Evolutionary conservation across 1,284 basidiomycete species (phyloP).

Genomic region (Leccinum colubrinum): DNA sequence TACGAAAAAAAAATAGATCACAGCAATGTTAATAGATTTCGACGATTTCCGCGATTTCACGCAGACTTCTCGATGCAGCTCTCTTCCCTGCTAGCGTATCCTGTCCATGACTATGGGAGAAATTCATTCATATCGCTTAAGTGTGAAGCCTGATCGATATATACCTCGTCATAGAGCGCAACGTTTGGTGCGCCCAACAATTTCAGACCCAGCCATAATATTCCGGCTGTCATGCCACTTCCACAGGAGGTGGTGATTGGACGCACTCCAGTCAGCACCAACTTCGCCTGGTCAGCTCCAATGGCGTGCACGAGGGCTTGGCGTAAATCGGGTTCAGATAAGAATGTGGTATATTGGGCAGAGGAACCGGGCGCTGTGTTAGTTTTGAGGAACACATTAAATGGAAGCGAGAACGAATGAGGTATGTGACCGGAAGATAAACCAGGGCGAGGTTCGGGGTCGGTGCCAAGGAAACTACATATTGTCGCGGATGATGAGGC

Average conservation of each 20-base stretch:
- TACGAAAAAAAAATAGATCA: conserved; percentile 8
- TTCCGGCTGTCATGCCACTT: conserved; percentile 95
- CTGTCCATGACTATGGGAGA: conserved; percentile 72
- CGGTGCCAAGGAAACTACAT: conserved; percentile 71
- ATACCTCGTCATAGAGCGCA: conserved; percentile 83
- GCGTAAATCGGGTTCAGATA: conserved; percentile 54
- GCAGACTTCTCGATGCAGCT: conserved; percentile 58
- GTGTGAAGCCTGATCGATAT: conserved; percentile 24
- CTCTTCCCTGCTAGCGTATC: conserved; percentile 67
- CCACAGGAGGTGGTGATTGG: conserved; percentile 77
- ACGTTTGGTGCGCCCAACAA: conserved; percentile 58
- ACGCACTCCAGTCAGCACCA: conserved; percentile 57
- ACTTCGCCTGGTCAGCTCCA: conserved; percentile 51
- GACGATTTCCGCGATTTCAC: conserved; percentile 9
- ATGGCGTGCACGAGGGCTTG: conserved; percentile 60
- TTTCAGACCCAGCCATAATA: conserved; percentile 88
- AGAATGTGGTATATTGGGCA: conserved; percentile 63
- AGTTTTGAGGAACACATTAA: conserved; percentile 71
- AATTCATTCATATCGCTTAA: conserved; percentile 17
- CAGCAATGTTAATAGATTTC: conserved; percentile 4
- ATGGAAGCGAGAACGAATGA: conserved; percentile 82
- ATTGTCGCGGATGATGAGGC: conserved; percentile 11
- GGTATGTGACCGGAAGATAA: conserved; percentile 95
- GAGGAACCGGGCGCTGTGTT: conserved; percentile 39
- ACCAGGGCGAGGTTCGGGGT: conserved; percentile 88